Evolutionary conservation across 2,329 filamentous ascomycete species (phyloP), one percentile per base, ranked within the genome.

Genomic region (Pestalotiopsis sp.): DNA sequence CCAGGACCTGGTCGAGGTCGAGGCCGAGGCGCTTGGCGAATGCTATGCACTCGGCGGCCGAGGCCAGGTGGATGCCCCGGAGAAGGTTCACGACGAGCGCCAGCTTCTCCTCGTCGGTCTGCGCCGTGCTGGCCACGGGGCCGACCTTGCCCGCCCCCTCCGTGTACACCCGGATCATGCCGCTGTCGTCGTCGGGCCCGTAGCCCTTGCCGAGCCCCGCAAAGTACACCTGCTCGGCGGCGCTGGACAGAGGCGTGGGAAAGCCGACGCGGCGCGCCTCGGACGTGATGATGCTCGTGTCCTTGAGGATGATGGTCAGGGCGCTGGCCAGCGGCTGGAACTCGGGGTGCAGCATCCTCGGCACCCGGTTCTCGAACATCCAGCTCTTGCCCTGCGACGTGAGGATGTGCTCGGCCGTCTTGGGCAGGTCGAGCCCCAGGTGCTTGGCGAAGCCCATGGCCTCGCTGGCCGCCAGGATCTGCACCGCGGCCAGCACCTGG

Each of bases 211-310:
- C 82, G 7, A 92, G 77, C 14, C 85, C 88, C 36, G 87, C 79
- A 67, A 91, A 85, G 75, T 91, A 92, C 36, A 87, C 83, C 77
- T 92, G 89, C 78, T 93, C 91, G 12, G 90, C 90, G 0, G 85
- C 83, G 49, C 85, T 86, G 67, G 86, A 87, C 75, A 93, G 86
- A 0, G 88, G 88, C 1, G 86, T 86, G 0, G 89, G 85, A 76
- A 91, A 92, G 36, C 82, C 81, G 66, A 82, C 79, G 57, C 87
- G 81, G 23, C 89, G 82, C 1, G 90, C 89, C 68, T 89, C 89
- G 31, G 88, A 86, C 1, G 90, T 92, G 76, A 93, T 91, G 78
- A 93, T 93, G 64, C 87, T 84, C 75, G 83, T 81, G 76, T 90
- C 88, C 79, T 90, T 90, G 45, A 88, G 72, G 70, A 90, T 90